Evolutionary conservation across 1,284 basidiomycete genomes (phyloP).

Genomic region (Sphagnurus paluster): DNA sequence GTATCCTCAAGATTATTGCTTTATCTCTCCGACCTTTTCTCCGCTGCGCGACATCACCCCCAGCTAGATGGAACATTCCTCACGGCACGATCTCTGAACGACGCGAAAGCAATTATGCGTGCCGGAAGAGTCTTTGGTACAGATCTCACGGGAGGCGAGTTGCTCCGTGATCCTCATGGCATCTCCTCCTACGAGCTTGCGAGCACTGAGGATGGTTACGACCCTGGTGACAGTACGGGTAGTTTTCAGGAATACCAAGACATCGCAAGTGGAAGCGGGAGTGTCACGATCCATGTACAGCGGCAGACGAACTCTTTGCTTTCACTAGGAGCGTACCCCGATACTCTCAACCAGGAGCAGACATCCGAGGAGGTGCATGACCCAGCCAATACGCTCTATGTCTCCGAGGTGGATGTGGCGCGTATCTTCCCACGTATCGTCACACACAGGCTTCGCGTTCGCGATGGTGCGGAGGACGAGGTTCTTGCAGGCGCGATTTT

Average conservation of each 20-base stretch:
- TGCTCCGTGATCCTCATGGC: conserved; percentile 29
- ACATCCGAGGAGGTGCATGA: conserved; percentile 1
- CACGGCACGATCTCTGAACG: conserved; percentile 55
- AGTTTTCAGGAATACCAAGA: conserved; percentile 18
- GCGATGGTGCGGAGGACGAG: conserved; percentile 68
- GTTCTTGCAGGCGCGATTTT: conserved; percentile 60
- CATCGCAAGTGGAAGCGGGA: conserved; percentile 26
- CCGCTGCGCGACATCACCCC: conserved; percentile 63
- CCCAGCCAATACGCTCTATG: conserved; percentile 44
- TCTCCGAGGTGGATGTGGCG: conserved; percentile 71
- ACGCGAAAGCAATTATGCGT: conserved; percentile 60
- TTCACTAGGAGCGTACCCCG: neutral
- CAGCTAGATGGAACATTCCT: conserved; percentile 69
- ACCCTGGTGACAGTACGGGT: conserved; percentile 15
- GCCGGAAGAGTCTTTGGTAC: conserved; percentile 64
- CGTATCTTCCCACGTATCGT: conserved; percentile 68
- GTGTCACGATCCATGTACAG: conserved; percentile 22
- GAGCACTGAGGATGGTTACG: conserved; percentile 20
- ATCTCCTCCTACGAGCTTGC: conserved; percentile 43
- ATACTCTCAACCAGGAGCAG: neutral
- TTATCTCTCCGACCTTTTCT: conserved; percentile 69
- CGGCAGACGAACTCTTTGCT: conserved; percentile 11
- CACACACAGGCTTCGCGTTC: conserved; percentile 67
- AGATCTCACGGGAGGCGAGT: conserved; percentile 52
- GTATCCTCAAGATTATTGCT: conserved; percentile 51